Evolutionary conservation across 192 early-diverging fungal species (phyloP).

Genomic region (Coemansia sp.): DNA sequence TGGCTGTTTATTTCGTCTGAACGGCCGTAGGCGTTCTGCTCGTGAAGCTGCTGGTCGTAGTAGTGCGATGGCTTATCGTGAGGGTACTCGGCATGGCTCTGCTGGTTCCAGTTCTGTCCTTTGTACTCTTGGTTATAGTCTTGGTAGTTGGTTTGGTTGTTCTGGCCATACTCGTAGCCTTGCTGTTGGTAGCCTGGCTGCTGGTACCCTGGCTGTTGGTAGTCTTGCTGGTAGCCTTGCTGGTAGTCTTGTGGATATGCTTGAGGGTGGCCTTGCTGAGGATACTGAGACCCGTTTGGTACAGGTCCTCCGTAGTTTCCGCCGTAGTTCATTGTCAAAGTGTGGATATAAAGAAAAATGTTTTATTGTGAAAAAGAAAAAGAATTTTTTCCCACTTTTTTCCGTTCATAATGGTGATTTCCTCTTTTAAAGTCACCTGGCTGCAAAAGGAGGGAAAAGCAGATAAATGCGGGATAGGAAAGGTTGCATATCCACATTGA

Average conservation of each 20-base stretch:
- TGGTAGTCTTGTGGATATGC: background rate
- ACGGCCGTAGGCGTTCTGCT: background rate
- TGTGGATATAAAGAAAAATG: slow-evolving; percentile 4
- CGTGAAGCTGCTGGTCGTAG: slow-evolving; percentile 1
- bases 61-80: background rate
- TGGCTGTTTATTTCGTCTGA: background rate
- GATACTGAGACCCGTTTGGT: slow-evolving; percentile 1
- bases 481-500: too few species aligned
- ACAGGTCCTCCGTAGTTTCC: slow-evolving; percentile 13
- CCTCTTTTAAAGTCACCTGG: too few species aligned
- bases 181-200: slow-evolving; percentile 11
- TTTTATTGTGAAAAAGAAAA: background rate
- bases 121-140: slow-evolving; percentile 3
- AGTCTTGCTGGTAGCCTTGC: slow-evolving; percentile 2
- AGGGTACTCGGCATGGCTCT: background rate
- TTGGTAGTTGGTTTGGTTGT: slow-evolving; percentile 6
- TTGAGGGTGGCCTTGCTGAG: slow-evolving; percentile 8
- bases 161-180: slow-evolving; percentile 13
- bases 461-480: too few species aligned
- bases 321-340: slow-evolving; percentile 8
- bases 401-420: too few species aligned
- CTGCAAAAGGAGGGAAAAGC: too few species aligned
- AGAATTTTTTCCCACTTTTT: too few species aligned
- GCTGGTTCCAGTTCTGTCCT: slow-evolving; percentile 1
- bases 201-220: slow-evolving; percentile 10